phyloP scores from a whole-genome alignment of 2,329 filamentous ascomycete species.

The Claviceps maximensis region DNA sequence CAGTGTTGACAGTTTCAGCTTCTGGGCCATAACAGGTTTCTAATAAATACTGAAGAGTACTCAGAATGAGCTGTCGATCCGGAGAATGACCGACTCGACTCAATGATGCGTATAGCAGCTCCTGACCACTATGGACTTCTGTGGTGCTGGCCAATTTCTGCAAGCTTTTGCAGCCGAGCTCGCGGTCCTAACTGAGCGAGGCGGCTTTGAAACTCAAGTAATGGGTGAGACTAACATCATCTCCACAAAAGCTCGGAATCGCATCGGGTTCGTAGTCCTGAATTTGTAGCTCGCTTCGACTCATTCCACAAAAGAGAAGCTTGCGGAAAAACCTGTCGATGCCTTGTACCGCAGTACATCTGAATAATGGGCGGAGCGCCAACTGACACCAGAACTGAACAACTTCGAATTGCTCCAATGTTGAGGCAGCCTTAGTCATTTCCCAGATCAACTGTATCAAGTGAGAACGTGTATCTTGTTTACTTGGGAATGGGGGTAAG shows the following conservation, averaged over 20 bases:
- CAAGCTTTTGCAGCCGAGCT: slow-evolving; percentile 51
- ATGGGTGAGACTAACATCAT: slow-evolving; percentile 48
- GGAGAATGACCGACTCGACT: slow-evolving; percentile 58
- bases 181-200: slow-evolving; percentile 42
- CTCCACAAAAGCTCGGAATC: slow-evolving; percentile 35
- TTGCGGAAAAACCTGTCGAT: slow-evolving; percentile 58
- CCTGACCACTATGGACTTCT: slow-evolving; percentile 32
- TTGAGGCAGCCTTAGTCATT: slow-evolving; percentile 47
- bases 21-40: slow-evolving; percentile 13
- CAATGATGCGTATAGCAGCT: slow-evolving; percentile 67
- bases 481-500: no score
- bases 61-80: slow-evolving; percentile 42
- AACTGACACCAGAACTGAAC: slow-evolving; percentile 60
- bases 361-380: slow-evolving; percentile 54
- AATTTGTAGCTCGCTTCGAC: slow-evolving; percentile 21
- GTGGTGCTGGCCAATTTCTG: slow-evolving; percentile 33
- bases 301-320: slow-evolving; percentile 55
- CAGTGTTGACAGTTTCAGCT: slow-evolving; percentile 13
- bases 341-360: slow-evolving; percentile 51
- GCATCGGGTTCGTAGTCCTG: slow-evolving; percentile 39
- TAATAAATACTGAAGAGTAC: slow-evolving; percentile 22
- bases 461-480: slow-evolving; percentile 5
- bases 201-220: slow-evolving; percentile 68
- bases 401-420: slow-evolving; percentile 34
- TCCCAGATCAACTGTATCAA: slow-evolving; percentile 64